Evolutionary conservation across 768 basidiomycete species (phyloP), one percentile per base, ranked within the genome.

Genomic region (Russula emetica): DNA sequence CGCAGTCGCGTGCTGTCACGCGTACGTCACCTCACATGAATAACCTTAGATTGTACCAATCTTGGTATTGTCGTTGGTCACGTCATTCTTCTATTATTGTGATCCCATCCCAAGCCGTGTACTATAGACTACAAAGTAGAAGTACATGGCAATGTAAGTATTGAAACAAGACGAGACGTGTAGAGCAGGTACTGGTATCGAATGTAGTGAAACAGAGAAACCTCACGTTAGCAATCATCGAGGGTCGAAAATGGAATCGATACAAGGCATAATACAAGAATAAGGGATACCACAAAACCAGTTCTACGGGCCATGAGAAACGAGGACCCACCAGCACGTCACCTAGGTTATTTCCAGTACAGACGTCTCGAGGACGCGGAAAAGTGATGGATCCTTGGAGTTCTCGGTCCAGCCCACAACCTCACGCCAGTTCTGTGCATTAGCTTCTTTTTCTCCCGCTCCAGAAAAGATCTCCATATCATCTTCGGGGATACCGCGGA

Each of bases 391-490:
- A 66, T 92, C 90, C 72, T 90, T 91, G 60, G 85, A 85, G 70
- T 86, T 82, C 74, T 93, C 92, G 10, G 85, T 84, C 87, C 89
- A 93, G 26, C 86, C 87, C 51, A 92, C 83, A 45, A 85, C 75
- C 70, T 88, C 88, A 61, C 90, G 78, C 92, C 92, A 94, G 75
- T 92, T 91, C 69, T 82, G 81, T 11, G 78, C 75, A 66, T 90
- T 89, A 34, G 91, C 92, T 72, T 92, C 92, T 74, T 93, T 93
- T 76, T 92, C 92, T 13, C 92, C 90, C 2, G 90, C 85, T 22
- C 83, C 86, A 6, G 85, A 83, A 72, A 92, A 92, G 45, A 84
- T 72, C 22, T 83, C 82, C 61, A 90, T 76, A 66, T 94, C 92
- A 61, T 93, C 92, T 66, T 93, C 91, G 22, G 80, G 82, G 36